Percentiles rank a stretch among this genome's conserved stretches.
These are phyloP conservation scores for Xylaria grammica DNA, from an alignment of 495 filamentous ascomycete species.

Conservation along the genomic window DNA sequence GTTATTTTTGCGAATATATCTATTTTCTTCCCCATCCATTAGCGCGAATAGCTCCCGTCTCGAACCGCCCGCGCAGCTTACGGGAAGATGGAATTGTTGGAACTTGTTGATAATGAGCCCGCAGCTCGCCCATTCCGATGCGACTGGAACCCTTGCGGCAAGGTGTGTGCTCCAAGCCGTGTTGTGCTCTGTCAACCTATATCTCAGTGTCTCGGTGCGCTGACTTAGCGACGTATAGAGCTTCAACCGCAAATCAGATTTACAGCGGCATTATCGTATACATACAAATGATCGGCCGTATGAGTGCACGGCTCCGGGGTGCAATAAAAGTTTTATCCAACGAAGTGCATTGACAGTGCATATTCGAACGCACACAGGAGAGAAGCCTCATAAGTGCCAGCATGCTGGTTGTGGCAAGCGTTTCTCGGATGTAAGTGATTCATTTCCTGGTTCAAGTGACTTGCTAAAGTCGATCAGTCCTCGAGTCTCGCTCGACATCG, in stretches of 20 bases:
- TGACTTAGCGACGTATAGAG: slow-evolving; percentile 57
- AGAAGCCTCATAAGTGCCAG: slow-evolving; percentile 87
- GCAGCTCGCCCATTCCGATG: slow-evolving; percentile 58
- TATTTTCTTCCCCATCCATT: neutral
- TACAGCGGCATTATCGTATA: slow-evolving; percentile 86
- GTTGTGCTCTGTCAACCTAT: slow-evolving; percentile 21
- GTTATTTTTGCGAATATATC: slow-evolving; percentile 1
- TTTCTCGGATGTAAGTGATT: slow-evolving; percentile 78
- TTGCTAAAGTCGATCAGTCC: slow-evolving; percentile 65
- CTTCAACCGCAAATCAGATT: slow-evolving; percentile 92
- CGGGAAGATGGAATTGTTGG: slow-evolving; percentile 58
- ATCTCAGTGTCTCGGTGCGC: slow-evolving; percentile 26
- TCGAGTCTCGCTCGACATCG: slow-evolving; percentile 87
- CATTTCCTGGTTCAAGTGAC: neutral
- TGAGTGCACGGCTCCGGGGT: slow-evolving; percentile 66
- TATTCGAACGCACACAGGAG: slow-evolving; percentile 84
- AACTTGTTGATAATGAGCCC: slow-evolving; percentile 59
- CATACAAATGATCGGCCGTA: slow-evolving; percentile 88
- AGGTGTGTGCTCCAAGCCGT: slow-evolving; percentile 45
- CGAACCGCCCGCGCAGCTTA: neutral
- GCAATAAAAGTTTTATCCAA: slow-evolving; percentile 90
- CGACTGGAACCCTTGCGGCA: slow-evolving; percentile 56
- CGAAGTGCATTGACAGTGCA: slow-evolving; percentile 87
- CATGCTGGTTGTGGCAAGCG: slow-evolving; percentile 80
- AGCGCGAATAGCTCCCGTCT: neutral